Evolutionary conservation across 495 filamentous ascomycete genomes (phyloP).

Genomic region (Trichoderma virens): DNA sequence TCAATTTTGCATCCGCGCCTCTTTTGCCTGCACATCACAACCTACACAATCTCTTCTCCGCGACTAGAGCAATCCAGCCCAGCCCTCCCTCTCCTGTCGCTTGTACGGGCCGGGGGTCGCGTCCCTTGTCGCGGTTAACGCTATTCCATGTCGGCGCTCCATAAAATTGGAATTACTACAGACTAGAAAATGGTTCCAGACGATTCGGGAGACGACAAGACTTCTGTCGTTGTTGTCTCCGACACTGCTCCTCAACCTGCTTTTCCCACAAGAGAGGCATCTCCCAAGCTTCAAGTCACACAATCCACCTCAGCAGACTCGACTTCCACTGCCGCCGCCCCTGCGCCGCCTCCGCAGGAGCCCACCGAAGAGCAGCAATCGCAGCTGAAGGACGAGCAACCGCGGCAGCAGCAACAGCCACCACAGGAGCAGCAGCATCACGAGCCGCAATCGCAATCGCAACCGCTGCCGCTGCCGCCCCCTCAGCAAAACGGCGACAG

Average conservation of each 20-base stretch:
- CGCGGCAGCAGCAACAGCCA: neutral
- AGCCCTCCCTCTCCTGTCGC: conserved; percentile 2
- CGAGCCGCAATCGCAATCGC: neutral
- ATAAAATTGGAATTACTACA: conserved; percentile 2
- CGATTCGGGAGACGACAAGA: neutral
- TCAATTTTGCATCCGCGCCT: neutral
- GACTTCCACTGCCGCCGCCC: neutral
- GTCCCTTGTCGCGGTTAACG: neutral
- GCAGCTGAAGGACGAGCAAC: neutral
- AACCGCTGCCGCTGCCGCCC: neutral
- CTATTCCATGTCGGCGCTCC: conserved; percentile 4
- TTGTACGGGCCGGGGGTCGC: conserved; percentile 1
- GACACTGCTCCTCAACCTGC: conserved; percentile 1
- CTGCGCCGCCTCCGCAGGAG: neutral
- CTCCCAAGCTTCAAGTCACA: neutral
- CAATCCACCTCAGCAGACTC: neutral
- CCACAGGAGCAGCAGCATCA: neutral
- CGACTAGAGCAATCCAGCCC: neutral
- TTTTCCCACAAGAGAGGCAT: neutral
- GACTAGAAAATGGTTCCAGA: conserved; percentile 8
- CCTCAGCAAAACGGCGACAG: conserved; percentile 9
- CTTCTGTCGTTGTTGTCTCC: neutral
- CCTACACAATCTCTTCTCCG: neutral
- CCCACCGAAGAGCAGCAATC: neutral
- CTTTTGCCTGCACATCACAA: conserved; percentile 5